These are phyloP conservation scores for Datura wrightii DNA, from an alignment of 257 asterid genomes.

Conservation along the genomic window DNA sequence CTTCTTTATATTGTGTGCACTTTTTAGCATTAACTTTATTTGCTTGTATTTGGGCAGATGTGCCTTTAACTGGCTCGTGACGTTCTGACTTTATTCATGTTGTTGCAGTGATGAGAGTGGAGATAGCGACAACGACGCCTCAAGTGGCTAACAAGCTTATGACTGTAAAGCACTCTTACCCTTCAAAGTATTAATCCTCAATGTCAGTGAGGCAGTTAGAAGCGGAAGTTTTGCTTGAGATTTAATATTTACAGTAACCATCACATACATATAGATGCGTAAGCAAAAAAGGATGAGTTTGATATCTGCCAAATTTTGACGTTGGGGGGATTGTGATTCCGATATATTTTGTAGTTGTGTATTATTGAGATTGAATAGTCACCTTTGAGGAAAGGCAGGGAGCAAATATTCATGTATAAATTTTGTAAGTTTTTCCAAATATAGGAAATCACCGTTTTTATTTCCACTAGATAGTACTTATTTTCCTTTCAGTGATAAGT, in stretches of 20 bases:
- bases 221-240: not conserved
- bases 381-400: constrained; percentile 16
- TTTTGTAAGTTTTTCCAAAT: constrained; percentile 19
- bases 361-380: not conserved
- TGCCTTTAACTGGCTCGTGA: not conserved
- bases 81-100: constrained; percentile 30
- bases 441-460: not conserved
- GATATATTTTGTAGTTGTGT: not conserved
- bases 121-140: constrained; percentile 57
- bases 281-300: constrained; percentile 15
- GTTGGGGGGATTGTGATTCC: not conserved
- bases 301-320: constrained; percentile 29
- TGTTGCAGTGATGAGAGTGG: constrained; percentile 80
- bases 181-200: not conserved
- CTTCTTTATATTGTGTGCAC: not conserved
- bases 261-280: not conserved
- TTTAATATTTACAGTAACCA: constrained; percentile 20
- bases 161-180: constrained; percentile 1
- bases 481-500: not conserved
- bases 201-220: constrained; percentile 3
- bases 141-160: constrained; percentile 42
- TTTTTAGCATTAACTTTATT: constrained; percentile 4
- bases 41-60: constrained; percentile 20
- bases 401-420: constrained; percentile 2
- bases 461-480: not conserved